A percentile compares a stretch with the other conserved stretches of the same genome.
Conservation (phyloP, 345 rosid genomes). For the Linum trigynum region DNA sequence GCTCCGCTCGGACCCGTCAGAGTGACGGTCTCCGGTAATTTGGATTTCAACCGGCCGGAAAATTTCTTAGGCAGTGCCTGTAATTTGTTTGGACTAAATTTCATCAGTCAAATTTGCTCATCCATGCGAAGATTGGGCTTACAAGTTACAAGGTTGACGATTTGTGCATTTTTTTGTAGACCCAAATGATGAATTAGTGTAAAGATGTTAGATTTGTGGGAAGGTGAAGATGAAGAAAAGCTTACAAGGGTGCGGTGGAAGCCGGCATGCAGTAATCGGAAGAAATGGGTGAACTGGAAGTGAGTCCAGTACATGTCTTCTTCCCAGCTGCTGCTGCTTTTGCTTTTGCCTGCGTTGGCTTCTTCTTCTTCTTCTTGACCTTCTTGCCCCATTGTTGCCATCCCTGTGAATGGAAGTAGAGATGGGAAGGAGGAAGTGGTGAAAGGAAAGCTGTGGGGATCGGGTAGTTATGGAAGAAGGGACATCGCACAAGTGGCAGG, state of each 20-base stretch:
- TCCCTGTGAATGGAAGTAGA: no score
- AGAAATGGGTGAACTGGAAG: conserved; percentile 2
- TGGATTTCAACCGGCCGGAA: background rate
- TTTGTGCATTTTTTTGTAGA: no score
- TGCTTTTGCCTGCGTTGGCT: background rate
- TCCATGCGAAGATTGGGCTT: no score
- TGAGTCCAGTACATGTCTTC: conserved; percentile 1
- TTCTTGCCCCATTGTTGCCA: background rate
- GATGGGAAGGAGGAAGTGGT: no score
- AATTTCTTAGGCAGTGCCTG: background rate
- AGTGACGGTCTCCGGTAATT: background rate
- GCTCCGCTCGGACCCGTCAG: background rate
- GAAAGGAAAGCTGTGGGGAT: no score
- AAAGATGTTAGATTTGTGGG: background rate
- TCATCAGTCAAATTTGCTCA: background rate
- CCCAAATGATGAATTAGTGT: no score
- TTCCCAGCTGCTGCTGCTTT: background rate
- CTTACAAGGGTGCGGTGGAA: background rate
- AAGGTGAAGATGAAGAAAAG: background rate
- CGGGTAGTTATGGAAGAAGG: no score
- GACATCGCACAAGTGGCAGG: no score
- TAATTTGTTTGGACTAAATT: background rate
- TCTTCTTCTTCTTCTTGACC: background rate
- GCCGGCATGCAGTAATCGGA: background rate
- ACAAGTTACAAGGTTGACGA: no score